Conservation (phyloP, 2,329 filamentous ascomycete species). For the Hortaea sp. region DNA sequence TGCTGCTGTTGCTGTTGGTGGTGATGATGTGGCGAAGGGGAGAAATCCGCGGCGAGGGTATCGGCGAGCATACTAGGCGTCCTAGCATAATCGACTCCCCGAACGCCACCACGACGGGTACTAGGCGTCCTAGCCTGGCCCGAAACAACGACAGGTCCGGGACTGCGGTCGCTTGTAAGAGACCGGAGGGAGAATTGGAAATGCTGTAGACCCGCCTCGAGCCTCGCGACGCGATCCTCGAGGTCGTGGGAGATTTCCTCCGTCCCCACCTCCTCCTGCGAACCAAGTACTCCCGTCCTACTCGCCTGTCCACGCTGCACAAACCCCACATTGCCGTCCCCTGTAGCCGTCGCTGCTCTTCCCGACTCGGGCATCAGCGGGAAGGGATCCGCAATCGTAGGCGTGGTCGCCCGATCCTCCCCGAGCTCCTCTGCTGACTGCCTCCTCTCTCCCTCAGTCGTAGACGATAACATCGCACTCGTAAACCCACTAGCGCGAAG, state of each 20-base stretch:
- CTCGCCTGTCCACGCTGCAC: constrained; percentile 4
- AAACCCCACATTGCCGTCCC: not conserved
- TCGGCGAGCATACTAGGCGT: constrained; percentile 27
- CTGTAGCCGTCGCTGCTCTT: too few species aligned
- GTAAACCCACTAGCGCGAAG: constrained; percentile 20
- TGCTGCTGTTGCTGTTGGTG: constrained; percentile 2
- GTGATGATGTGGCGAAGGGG: constrained; percentile 12
- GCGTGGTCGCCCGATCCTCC: not conserved
- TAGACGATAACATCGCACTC: constrained; percentile 3
- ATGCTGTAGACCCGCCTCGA: constrained; percentile 23
- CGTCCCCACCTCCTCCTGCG: not conserved
- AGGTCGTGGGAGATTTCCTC: constrained; percentile 17
- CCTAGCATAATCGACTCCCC: constrained; percentile 6
- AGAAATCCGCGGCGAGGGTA: constrained; percentile 12
- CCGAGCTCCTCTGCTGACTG: constrained; percentile 2
- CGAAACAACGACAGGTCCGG: constrained; percentile 19
- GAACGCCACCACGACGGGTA: not conserved
- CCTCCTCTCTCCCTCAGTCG: too few species aligned
- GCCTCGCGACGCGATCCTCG: constrained; percentile 25
- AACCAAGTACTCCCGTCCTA: constrained; percentile 3
- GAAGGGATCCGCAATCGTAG: constrained; percentile 2
- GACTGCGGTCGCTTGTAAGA: constrained; percentile 19
- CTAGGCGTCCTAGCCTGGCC: constrained; percentile 11
- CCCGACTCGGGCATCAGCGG: too few species aligned
- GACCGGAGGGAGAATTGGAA: constrained; percentile 25